Evolutionary conservation across 2,329 filamentous ascomycete species (phyloP).

Genomic region (Cercospora zeina): DNA sequence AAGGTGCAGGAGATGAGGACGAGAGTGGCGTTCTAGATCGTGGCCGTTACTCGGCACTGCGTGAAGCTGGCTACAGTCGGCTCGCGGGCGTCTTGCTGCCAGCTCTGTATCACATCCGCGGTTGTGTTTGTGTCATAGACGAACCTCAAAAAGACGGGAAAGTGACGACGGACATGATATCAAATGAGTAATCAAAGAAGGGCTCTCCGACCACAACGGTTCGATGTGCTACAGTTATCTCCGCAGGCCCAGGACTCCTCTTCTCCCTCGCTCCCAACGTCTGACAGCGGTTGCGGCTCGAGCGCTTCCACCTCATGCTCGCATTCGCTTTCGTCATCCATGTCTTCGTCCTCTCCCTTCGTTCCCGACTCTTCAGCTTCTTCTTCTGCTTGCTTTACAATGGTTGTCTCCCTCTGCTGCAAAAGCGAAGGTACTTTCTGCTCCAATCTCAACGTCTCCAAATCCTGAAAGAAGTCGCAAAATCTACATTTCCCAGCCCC

Average conservation of each 20-base stretch:
- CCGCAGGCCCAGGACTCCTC: background rate
- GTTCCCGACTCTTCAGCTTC: background rate
- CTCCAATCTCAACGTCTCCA: background rate
- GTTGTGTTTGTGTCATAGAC: background rate
- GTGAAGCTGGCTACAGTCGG: background rate
- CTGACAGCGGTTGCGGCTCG: background rate
- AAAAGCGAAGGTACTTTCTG: background rate
- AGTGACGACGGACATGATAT: background rate
- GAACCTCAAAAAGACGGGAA: background rate
- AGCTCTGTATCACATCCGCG: too few relatives aligned
- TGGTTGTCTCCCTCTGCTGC: background rate
- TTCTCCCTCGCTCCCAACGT: background rate
- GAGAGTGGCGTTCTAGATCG: slow-evolving; percentile 41
- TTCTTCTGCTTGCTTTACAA: background rate
- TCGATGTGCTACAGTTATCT: background rate
- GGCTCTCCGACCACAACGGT: background rate
- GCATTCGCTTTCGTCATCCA: background rate
- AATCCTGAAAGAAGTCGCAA: background rate
- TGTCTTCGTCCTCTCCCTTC: background rate
- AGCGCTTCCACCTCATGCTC: background rate
- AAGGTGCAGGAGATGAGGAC: slow-evolving; percentile 64
- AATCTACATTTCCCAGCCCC: background rate
- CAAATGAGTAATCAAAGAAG: background rate
- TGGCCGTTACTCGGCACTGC: background rate
- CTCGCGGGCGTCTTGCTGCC: background rate